These are phyloP conservation scores for Aspergillus fischeri DNA, from an alignment of 2,329 filamentous ascomycete species.

Conservation along the genomic window DNA sequence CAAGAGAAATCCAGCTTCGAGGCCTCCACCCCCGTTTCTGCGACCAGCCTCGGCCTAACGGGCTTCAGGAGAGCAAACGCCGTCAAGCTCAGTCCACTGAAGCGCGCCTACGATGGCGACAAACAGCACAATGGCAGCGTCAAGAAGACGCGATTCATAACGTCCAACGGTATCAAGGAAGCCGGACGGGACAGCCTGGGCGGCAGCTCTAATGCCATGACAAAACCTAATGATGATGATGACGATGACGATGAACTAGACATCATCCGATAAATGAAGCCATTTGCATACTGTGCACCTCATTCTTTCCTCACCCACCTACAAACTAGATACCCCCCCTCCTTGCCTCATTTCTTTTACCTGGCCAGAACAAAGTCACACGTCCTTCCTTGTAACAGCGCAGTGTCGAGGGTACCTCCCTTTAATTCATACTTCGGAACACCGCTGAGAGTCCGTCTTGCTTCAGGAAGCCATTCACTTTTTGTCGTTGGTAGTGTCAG, in stretches of 20 bases:
- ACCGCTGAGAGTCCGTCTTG: not conserved
- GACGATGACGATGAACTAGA: conserved; percentile 52
- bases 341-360: not conserved
- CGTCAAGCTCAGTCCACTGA: conserved; percentile 40
- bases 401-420: not conserved
- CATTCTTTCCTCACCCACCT: not conserved
- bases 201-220: conserved; percentile 38
- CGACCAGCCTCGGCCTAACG: conserved; percentile 20
- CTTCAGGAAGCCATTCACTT: not conserved
- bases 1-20: conserved; percentile 7
- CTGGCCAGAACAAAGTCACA: not conserved
- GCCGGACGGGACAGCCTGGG: conserved; percentile 71
- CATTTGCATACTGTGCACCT: not conserved
- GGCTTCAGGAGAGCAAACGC: conserved; percentile 33
- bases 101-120: conserved; percentile 34
- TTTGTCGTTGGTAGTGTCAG: not conserved
- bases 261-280: conserved; percentile 32
- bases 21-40: conserved; percentile 11
- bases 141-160: conserved; percentile 75
- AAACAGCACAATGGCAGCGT: conserved; percentile 33
- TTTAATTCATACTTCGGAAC: not conserved
- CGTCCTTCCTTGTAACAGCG: not conserved
- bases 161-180: conserved; percentile 71
- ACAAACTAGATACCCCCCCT: not conserved
- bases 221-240: conserved; percentile 43